Evolutionary conservation across 106 monocot genomes (phyloP).

Genomic region (Acanthochlamys bracteata): DNA sequence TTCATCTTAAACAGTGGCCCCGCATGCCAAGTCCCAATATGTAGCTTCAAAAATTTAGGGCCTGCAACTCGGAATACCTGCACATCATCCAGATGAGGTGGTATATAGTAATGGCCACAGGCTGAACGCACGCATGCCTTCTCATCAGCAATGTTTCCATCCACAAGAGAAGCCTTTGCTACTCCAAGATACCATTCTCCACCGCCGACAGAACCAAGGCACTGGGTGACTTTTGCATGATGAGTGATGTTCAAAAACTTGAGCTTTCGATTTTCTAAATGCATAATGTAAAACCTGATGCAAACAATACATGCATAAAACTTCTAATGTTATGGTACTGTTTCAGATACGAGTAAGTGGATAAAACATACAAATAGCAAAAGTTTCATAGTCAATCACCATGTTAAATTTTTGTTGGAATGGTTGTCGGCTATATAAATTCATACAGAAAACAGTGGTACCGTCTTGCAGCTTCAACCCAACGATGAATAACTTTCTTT

Average conservation of each 20-base stretch:
- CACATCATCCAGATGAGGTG: conserved; percentile 73
- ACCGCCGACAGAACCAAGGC: conserved; percentile 77
- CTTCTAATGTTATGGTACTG: no score
- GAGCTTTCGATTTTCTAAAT: conserved; percentile 47
- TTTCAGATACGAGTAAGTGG: no score
- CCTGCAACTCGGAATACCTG: conserved; percentile 56
- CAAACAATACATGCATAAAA: no score
- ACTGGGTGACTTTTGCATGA: conserved; percentile 96
- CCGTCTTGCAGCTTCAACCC: no score
- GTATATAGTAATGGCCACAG: conserved; percentile 63
- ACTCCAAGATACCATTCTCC: conserved; percentile 85
- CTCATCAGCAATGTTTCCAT: conserved; percentile 13
- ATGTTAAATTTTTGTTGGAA: no score
- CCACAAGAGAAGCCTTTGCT: conserved; percentile 63
- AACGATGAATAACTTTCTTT: no score
- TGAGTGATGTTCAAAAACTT: conserved; percentile 72
- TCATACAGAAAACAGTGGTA: no score
- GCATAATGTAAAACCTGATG: conserved; percentile 82
- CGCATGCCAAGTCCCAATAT: conserved; percentile 91
- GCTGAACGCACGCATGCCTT: conserved; percentile 21
- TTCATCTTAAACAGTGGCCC: conserved; percentile 72
- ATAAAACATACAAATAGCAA: no score
- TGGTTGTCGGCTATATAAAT: no score
- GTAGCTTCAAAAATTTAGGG: conserved; percentile 75
- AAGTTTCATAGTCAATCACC: no score